Evolutionary conservation across 164 flowering plant species (phyloP).

Genomic region (Nymphaea colorata): DNA sequence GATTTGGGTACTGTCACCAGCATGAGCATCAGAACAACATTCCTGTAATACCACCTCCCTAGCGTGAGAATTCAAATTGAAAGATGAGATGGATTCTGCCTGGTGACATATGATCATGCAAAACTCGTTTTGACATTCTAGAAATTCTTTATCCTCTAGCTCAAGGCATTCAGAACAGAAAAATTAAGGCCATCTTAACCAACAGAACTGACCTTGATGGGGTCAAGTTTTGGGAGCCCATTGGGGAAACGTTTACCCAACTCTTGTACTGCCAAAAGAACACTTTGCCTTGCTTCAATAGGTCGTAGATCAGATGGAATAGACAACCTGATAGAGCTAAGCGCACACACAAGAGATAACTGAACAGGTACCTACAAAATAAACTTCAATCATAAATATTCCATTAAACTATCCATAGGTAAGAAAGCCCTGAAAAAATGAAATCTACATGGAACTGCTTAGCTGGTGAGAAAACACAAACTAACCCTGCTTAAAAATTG

Average conservation of each 20-base stretch:
- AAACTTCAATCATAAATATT: neutral
- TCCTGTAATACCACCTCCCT: too few relatives aligned
- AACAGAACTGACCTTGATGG: constrained; percentile 47
- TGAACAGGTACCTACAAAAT: constrained; percentile 81
- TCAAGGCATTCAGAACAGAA: too few relatives aligned
- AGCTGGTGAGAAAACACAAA: constrained; percentile 11
- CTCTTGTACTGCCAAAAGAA: constrained; percentile 73
- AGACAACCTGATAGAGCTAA: constrained; percentile 71
- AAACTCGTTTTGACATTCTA: too few relatives aligned
- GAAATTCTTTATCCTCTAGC: too few relatives aligned
- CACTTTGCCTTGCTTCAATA: constrained; percentile 74
- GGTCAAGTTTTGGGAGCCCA: constrained; percentile 94
- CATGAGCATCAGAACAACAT: too few relatives aligned
- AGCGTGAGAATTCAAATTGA: too few relatives aligned
- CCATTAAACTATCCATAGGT: neutral
- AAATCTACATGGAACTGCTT: constrained; percentile 4
- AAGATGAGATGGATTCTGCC: too few relatives aligned
- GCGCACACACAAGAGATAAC: constrained; percentile 66
- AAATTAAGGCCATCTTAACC: too few relatives aligned
- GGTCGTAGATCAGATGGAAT: constrained; percentile 91
- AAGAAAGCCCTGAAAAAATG: neutral
- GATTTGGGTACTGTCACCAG: too few relatives aligned
- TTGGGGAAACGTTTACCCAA: constrained; percentile 64
- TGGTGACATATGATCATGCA: too few relatives aligned
- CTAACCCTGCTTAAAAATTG: constrained; percentile 20